These are phyloP conservation scores for Lentinula sp. DNA, from an alignment of 768 basidiomycete genomes.

Conservation along the genomic window DNA sequence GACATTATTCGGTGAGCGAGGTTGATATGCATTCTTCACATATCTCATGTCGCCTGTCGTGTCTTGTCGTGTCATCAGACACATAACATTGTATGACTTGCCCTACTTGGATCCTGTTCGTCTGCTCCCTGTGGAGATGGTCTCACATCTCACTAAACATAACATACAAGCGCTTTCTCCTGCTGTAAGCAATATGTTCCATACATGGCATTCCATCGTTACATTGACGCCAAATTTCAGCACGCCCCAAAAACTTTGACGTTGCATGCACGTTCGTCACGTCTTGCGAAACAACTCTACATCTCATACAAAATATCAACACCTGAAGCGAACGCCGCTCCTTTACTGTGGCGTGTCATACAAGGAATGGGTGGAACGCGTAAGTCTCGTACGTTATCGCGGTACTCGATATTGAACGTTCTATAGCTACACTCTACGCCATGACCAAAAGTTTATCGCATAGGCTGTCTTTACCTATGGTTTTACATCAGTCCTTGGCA, in stretches of 20 bases:
- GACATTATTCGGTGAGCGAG: conserved; percentile 65
- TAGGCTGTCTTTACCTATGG: conserved; percentile 53
- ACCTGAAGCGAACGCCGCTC: conserved; percentile 72
- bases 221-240: conserved; percentile 28
- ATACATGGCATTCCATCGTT: conserved; percentile 9
- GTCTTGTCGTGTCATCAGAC: conserved; percentile 31
- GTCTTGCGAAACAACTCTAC: conserved; percentile 54
- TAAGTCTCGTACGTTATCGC: conserved; percentile 32
- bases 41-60: conserved; percentile 8
- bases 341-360: conserved; percentile 73
- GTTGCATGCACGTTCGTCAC: conserved; percentile 57
- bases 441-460: conserved; percentile 56
- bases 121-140: conserved; percentile 55
- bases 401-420: not conserved
- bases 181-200: conserved; percentile 39
- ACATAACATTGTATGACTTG: conserved; percentile 69
- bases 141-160: conserved; percentile 67
- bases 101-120: conserved; percentile 76
- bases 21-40: conserved; percentile 4
- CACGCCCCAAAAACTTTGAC: conserved; percentile 51
- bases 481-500: conserved; percentile 50
- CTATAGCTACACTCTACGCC: conserved; percentile 56
- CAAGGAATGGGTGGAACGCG: conserved; percentile 67
- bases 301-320: conserved; percentile 50
- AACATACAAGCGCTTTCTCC: conserved; percentile 64